Base-by-base conservation (phyloP, 2,329 filamentous ascomycete species). In the Alternaria rosae region DNA sequence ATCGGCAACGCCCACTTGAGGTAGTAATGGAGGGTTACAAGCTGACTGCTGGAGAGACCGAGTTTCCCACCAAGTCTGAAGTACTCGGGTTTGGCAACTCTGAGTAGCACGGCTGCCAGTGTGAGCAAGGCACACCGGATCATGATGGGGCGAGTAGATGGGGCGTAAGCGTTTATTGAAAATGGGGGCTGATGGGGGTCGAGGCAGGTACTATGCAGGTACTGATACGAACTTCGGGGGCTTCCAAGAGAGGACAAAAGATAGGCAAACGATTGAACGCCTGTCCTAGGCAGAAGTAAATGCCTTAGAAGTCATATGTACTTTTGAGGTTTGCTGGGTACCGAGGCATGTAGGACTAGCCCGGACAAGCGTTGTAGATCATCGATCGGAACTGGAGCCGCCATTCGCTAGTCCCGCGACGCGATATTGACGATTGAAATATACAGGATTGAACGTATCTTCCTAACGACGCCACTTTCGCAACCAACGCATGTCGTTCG, bases 1-100 rank as follows among this genome's bases (percentile, higher is more conserved):
- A 73, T 21, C 1, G 68, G 70, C 43, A 76, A 51, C 15, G 65
- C 48, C 71, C 70, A 77, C 57, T 74, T 76, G 53, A 79, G 61
- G 21, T 66, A 55, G 17, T 64, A 68, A 48, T 69, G n/a, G 15
- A 76, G 53, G 21, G 58, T 59, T 68, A 67, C 41, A 61, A 70
- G 58, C 70, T 74, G 66, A 61, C 70, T 56, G 59, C 64, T 51
- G 62, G 65, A 62, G 68, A 79, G 51, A 68, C 61, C 59, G 62
- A 73, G 44, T 25, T 42, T 64, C 11, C 52, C 41, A 6, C 51
- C 54, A 70, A 65, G 17, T 51, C 56, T 47, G 77, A 69, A 50
- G 70, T 60, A 25, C 68, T 69, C 32, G 74, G 70, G 47, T 73
- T 67, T 54, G 38, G 62, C 41, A 23, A 52, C 15, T 21, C 68